Percentiles rank a stretch among this genome's conserved stretches.
Evolutionary conservation across 805 yeast species (phyloP).

Genomic region (Candida ponderosae): DNA sequence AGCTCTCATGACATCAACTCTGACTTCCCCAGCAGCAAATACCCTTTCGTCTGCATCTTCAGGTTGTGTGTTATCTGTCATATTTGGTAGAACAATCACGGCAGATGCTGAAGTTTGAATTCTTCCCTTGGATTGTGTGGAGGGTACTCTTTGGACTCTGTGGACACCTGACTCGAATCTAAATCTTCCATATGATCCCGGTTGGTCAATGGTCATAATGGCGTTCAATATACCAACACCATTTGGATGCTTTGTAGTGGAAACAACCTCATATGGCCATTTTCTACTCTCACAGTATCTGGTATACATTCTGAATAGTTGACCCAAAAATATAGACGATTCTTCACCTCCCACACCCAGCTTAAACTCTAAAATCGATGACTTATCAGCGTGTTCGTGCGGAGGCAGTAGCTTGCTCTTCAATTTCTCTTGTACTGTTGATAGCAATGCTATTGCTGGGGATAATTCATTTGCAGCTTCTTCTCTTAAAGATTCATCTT

Average conservation of each 20-base stretch:
- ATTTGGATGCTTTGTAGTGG: conserved; percentile 45
- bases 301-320: conserved; percentile 74
- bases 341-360: conserved; percentile 98
- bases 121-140: conserved; percentile 88
- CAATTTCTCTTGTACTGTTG: conserved; percentile 33
- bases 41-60: conserved; percentile 52
- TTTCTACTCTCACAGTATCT: conserved; percentile 54
- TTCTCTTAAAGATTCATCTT: conserved; percentile 38
- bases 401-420: conserved; percentile 64
- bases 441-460: conserved; percentile 35
- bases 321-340: conserved; percentile 80
- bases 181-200: conserved; percentile 67
- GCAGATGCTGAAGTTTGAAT: conserved; percentile 96
- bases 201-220: conserved; percentile 61
- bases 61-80: conserved; percentile 43
- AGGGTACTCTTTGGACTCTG: conserved; percentile 90
- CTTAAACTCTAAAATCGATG: conserved; percentile 76
- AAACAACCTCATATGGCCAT: conserved; percentile 63
- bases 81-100: conserved; percentile 83
- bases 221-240: conserved; percentile 74
- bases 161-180: conserved; percentile 93
- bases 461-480: conserved; percentile 62
- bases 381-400: conserved; percentile 64
- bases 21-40: conserved; percentile 79
- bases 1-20: conserved; percentile 95